phyloP scores from a whole-genome alignment of 192 early-diverging fungal species.

The Pilobolus umbonatus region DNA sequence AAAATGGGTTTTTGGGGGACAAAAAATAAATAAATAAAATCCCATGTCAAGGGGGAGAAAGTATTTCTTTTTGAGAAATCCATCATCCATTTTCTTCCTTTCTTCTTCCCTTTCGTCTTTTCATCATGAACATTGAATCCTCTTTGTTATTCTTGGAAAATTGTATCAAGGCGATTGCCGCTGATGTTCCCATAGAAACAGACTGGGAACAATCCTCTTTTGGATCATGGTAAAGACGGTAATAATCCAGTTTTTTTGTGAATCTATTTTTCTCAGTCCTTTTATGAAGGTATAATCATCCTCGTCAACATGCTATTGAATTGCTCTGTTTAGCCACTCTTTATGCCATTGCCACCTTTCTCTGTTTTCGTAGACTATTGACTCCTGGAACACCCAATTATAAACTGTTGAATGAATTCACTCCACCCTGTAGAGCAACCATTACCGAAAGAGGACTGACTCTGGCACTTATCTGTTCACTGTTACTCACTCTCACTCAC shows the following conservation, averaged over 20 bases:
- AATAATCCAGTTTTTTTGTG: not conserved
- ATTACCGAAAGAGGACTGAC: slow-evolving; percentile 31
- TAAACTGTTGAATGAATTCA: slow-evolving; percentile 24
- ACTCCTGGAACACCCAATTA: slow-evolving; percentile 15
- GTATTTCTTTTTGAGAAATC: too few species aligned
- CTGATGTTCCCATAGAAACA: slow-evolving; percentile 41
- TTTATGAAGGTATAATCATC: slow-evolving; percentile 46
- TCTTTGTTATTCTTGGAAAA: not conserved
- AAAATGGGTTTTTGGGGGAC: too few species aligned
- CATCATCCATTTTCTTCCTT: not conserved
- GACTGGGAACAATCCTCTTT: slow-evolving; percentile 42
- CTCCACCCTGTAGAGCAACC: slow-evolving; percentile 20
- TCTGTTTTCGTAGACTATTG: slow-evolving; percentile 29
- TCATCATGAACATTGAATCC: too few species aligned
- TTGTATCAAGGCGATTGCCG: slow-evolving; percentile 3
- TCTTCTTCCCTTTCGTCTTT: not conserved
- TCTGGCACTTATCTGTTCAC: slow-evolving; percentile 27
- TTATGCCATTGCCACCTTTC: slow-evolving; percentile 34
- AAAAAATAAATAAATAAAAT: too few species aligned
- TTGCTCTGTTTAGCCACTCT: slow-evolving; percentile 33
- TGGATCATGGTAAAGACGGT: slow-evolving; percentile 50
- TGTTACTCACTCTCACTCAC: slow-evolving; percentile 37
- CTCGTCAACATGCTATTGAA: slow-evolving; percentile 44
- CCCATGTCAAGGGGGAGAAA: too few species aligned
- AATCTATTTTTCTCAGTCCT: too few species aligned